Evolutionary conservation across 768 basidiomycete species (phyloP).

Genomic region (Chalciporus sphaerocephalus): DNA sequence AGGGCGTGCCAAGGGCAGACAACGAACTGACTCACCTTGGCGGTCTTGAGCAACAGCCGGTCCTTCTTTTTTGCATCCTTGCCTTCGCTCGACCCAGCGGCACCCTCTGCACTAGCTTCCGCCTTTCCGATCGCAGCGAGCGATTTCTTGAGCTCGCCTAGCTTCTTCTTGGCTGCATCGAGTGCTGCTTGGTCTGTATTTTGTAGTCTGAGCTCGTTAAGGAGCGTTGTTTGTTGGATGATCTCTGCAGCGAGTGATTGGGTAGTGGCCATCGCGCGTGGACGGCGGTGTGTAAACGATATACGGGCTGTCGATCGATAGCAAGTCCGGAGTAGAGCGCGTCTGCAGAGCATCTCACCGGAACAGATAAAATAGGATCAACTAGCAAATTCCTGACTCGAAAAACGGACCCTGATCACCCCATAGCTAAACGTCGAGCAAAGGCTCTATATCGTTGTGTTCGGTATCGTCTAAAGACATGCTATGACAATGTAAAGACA

Average conservation of each 20-base stretch:
- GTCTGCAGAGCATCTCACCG: constrained; percentile 15
- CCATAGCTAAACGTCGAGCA: neutral
- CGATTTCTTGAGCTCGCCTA: constrained; percentile 64
- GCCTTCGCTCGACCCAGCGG: constrained; percentile 34
- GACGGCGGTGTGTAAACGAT: constrained; percentile 9
- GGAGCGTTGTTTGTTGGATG: constrained; percentile 47
- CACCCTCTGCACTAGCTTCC: constrained; percentile 22
- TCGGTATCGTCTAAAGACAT: constrained; percentile 2
- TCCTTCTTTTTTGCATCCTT: constrained; percentile 62
- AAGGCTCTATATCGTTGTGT: neutral
- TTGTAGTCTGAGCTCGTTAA: constrained; percentile 58
- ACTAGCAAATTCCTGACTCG: constrained; percentile 16
- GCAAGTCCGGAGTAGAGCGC: constrained; percentile 16
- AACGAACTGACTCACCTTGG: constrained; percentile 60
- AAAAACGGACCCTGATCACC: constrained; percentile 23
- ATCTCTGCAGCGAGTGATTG: constrained; percentile 53
- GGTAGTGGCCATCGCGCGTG: constrained; percentile 37
- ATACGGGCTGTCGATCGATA: constrained; percentile 34
- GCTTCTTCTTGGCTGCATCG: constrained; percentile 62
- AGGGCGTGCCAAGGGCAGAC: neutral
- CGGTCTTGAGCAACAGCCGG: constrained; percentile 80
- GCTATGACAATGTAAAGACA: neutral
- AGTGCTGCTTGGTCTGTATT: constrained; percentile 47
- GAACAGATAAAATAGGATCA: constrained; percentile 11
- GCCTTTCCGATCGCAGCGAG: constrained; percentile 40